phyloP scores from a whole-genome alignment of 345 rosid genomes.

The Hibiscus tridactylites region DNA sequence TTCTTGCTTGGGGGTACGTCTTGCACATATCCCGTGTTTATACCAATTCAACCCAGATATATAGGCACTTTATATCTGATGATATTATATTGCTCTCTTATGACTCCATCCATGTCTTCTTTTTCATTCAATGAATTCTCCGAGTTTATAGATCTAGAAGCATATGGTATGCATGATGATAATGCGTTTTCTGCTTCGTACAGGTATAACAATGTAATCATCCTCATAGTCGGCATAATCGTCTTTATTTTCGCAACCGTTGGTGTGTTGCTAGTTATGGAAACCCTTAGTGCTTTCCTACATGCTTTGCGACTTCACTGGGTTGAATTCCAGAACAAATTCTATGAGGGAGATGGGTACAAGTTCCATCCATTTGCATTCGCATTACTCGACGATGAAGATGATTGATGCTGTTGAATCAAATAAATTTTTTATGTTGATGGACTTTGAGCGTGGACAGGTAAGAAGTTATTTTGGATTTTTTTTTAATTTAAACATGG shows the following conservation, averaged over 20 bases:
- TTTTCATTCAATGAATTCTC: background rate
- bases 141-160: background rate
- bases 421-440: background rate
- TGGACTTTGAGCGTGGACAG: conserved; percentile 13
- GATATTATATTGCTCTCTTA: background rate
- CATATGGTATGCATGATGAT: background rate
- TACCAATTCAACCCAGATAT: background rate
- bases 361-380: conserved; percentile 80
- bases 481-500: conserved; percentile 27
- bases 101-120: background rate
- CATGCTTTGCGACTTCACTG: conserved; percentile 97
- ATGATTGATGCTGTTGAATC: conserved; percentile 31
- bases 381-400: conserved; percentile 39
- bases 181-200: background rate
- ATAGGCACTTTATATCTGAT: background rate
- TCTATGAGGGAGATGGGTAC: conserved; percentile 95
- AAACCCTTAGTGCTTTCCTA: conserved; percentile 90
- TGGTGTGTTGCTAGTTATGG: conserved; percentile 92
- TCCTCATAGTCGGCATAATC: conserved; percentile 56
- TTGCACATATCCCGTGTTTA: background rate
- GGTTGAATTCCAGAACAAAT: conserved; percentile 96
- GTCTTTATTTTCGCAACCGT: conserved; percentile 77
- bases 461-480: conserved; percentile 22
- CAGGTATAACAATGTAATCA: conserved; percentile 76
- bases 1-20: conserved; percentile 82